These are phyloP conservation scores for Calonectria ilicicola DNA, from an alignment of 2,329 filamentous ascomycete genomes.

Conservation along the genomic window DNA sequence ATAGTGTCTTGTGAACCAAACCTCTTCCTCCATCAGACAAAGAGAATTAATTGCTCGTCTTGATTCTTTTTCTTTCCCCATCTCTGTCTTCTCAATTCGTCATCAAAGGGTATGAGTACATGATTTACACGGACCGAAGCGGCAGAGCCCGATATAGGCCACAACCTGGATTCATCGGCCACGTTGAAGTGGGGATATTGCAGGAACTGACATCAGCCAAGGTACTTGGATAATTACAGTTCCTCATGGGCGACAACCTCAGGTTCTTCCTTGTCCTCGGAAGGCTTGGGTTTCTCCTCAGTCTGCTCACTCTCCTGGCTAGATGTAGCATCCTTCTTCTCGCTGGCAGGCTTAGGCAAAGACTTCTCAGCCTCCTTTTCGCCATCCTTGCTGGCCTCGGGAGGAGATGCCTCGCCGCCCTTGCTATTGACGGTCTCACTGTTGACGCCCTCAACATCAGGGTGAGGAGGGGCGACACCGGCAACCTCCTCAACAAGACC, in stretches of 20 bases:
- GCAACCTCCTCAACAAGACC: slow-evolving; percentile 52
- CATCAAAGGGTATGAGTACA: slow-evolving; percentile 43
- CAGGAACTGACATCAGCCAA: neutral
- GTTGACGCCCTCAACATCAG: slow-evolving; percentile 71
- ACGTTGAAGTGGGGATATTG: slow-evolving; percentile 1
- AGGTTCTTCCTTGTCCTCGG: slow-evolving; percentile 67
- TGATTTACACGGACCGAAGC: slow-evolving; percentile 37
- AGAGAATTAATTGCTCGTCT: slow-evolving; percentile 19
- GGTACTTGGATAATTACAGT: slow-evolving; percentile 3
- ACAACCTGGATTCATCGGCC: neutral
- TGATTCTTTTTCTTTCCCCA: slow-evolving; percentile 25
- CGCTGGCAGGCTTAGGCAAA: slow-evolving; percentile 72
- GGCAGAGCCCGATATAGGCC: neutral
- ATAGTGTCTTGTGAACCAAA: slow-evolving; percentile 15
- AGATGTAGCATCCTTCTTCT: slow-evolving; percentile 68
- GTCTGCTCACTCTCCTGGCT: slow-evolving; percentile 45
- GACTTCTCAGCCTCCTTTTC: slow-evolving; percentile 68
- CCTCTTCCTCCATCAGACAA: slow-evolving; percentile 8
- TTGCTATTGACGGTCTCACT: slow-evolving; percentile 64
- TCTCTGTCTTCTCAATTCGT: slow-evolving; percentile 33
- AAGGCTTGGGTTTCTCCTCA: slow-evolving; percentile 69
- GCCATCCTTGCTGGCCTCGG: slow-evolving; percentile 66
- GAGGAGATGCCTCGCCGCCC: slow-evolving; percentile 52
- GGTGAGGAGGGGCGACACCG: slow-evolving; percentile 68
- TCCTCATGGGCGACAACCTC: slow-evolving; percentile 55